Evolutionary conservation across 306 rosid genomes (phyloP).

Genomic region (Acacia acuminata): DNA sequence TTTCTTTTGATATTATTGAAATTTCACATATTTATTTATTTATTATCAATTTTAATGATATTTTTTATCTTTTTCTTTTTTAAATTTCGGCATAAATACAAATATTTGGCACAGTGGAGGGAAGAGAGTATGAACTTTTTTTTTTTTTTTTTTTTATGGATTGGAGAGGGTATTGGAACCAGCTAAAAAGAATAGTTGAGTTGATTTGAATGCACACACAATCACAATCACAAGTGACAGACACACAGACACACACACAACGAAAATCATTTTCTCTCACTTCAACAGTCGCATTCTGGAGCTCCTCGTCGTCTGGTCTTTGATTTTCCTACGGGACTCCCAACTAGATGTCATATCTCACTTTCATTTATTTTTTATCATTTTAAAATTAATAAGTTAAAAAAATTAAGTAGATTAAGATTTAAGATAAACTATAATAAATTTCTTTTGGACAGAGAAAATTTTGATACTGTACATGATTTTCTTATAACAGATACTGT

Average conservation of each 20-base stretch:
- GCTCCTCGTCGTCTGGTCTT: not conserved
- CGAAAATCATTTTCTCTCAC: conserved; percentile 19
- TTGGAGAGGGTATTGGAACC: not conserved
- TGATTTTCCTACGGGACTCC: not conserved
- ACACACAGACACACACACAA: not conserved
- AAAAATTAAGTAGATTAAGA: no score
- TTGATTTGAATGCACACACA: conserved; percentile 14
- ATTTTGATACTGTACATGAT: no score
- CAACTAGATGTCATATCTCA: not conserved
- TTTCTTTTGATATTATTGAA: no score
- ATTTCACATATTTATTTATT: no score
- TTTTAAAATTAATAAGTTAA: no score
- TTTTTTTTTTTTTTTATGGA: not conserved
- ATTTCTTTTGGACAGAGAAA: not conserved
- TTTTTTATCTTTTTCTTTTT: no score
- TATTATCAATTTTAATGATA: no score
- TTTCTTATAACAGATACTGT: no score
- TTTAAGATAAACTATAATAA: no score
- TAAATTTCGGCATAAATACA: not conserved
- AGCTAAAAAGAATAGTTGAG: not conserved
- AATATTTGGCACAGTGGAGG: not conserved
- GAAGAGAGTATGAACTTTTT: not conserved
- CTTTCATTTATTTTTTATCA: no score
- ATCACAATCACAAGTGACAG: conserved; percentile 1
- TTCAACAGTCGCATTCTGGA: conserved; percentile 5